Conservation (phyloP, 768 basidiomycete genomes). For the Favolaschia claudopus region DNA sequence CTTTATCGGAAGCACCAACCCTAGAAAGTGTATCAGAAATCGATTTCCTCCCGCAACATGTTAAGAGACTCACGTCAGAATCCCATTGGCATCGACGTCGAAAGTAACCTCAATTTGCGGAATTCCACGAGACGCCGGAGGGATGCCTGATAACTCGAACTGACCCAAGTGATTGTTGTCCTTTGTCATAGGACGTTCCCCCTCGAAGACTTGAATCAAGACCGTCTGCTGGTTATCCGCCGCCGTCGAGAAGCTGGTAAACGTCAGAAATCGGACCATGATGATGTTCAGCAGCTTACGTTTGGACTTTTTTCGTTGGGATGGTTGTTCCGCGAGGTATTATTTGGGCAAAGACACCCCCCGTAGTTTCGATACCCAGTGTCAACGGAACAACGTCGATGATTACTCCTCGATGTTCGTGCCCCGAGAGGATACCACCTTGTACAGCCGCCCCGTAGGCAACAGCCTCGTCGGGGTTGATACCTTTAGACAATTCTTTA, state of each 20-base stretch:
- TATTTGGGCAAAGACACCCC: conserved; percentile 64
- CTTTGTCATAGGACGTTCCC: conserved; percentile 87
- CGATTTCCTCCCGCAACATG: conserved; percentile 28
- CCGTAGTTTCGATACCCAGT: conserved; percentile 70
- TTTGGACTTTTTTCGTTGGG: conserved; percentile 60
- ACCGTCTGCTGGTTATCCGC: conserved; percentile 91
- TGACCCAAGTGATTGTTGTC: conserved; percentile 92
- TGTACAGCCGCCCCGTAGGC: conserved; percentile 79
- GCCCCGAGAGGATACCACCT: conserved; percentile 69
- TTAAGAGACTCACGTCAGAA: conserved; percentile 76
- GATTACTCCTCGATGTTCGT: conserved; percentile 58
- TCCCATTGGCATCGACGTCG: conserved; percentile 87
- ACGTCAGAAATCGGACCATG: not conserved
- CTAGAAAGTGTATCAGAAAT: conserved; percentile 42
- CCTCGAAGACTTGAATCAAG: conserved; percentile 90
- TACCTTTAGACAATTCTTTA: conserved; percentile 69
- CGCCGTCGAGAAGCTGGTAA: conserved; percentile 79
- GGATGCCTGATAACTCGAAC: conserved; percentile 91
- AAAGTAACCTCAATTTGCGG: conserved; percentile 94
- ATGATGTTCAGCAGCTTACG: conserved; percentile 32
- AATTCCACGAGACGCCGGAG: conserved; percentile 87
- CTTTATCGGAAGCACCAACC: conserved; percentile 74
- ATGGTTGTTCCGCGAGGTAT: conserved; percentile 58
- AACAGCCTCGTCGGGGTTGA: conserved; percentile 80
- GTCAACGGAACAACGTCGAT: conserved; percentile 66